Evolutionary conservation across 2,329 filamentous ascomycete species (phyloP), one percentile per base, ranked within the genome.

Genomic region (Oidium heveae): DNA sequence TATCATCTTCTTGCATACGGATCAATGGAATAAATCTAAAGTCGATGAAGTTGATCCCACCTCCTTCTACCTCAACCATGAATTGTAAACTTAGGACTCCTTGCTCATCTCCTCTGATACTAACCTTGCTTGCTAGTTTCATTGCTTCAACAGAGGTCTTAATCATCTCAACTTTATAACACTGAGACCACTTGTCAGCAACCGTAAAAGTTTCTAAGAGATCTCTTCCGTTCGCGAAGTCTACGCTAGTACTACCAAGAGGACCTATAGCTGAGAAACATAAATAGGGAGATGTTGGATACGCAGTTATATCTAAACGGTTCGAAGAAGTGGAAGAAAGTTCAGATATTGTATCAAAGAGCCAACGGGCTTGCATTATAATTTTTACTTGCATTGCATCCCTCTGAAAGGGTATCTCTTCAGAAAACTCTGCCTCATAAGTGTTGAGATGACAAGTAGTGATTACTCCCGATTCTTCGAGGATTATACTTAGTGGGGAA

Each of bases 31-130:
- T 80, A 64, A 91, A 86, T 20, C 83, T 74, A 66, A 89, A 93
- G 66, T 91, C 84, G 24, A 91, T 73, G 68, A 89, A 93, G 61
- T 79, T 84, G 41, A 79, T 71, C 24, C 73, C 72, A 5, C 76
- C 74, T 7, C 76, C 75, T 58, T 91, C 86, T 44, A 88, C 73
- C 64, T 95, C 86, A 16, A 98, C 82, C 83, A 98, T 91, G 63
- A 96, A 95, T 64, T 98, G 91, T 65, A 96, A 69, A 67, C 86
- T 95, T 59, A 98, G 68, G 33, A 98, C 89, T 0, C 91, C 89
- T 65, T 94, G 86, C 1, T 76, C 74, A 67, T 98, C 91, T 0
- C 86, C 82, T 16, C 91, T 75, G 57, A 98, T 75, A 64, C 87
- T 94, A 56, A 96, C 88, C 68, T 96, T 98, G 63, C 77, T 88